Evolutionary conservation across 1,284 basidiomycete species (phyloP).

Genomic region (Ustilago tritici): DNA sequence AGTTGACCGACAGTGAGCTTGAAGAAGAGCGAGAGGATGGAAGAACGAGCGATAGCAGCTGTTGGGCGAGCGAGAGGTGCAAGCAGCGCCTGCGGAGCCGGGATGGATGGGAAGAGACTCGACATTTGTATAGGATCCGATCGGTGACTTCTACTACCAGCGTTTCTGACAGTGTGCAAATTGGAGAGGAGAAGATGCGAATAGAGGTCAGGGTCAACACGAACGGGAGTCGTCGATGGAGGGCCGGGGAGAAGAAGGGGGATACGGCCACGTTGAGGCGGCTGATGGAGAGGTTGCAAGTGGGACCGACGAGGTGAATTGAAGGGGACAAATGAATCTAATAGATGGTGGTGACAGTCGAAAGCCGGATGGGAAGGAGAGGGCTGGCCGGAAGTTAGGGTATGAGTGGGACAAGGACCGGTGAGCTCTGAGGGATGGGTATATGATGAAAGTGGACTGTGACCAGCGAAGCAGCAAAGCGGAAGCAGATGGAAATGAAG

Average conservation of each 20-base stretch:
- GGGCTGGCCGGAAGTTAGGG: not conserved
- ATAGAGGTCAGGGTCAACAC: not conserved
- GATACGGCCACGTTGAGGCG: constrained; percentile 36
- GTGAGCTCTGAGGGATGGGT: not conserved
- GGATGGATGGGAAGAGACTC: constrained; percentile 44
- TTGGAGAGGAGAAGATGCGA: not conserved
- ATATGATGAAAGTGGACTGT: not conserved
- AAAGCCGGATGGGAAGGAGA: constrained; percentile 5
- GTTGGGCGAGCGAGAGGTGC: constrained; percentile 31
- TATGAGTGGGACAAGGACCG: not conserved
- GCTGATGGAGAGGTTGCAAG: constrained; percentile 3
- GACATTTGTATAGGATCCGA: constrained; percentile 21
- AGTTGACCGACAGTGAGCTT: constrained; percentile 52
- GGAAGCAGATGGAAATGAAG: constrained; percentile 13
- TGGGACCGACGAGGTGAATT: constrained; percentile 33
- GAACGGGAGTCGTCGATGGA: not conserved
- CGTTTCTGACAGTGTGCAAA: too few relatives aligned
- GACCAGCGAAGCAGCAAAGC: not conserved
- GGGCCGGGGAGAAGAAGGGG: not conserved
- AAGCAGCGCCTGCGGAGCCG: constrained; percentile 36
- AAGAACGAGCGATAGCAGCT: constrained; percentile 42
- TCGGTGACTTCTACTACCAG: too few relatives aligned
- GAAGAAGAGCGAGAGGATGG: constrained; percentile 45
- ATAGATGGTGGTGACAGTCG: constrained; percentile 2
- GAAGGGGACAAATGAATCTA: not conserved